A percentile compares a stretch with the other conserved stretches of the same genome.
phyloP scores from a whole-genome alignment of 129 eudicot genomes.

The Daucus carota region DNA sequence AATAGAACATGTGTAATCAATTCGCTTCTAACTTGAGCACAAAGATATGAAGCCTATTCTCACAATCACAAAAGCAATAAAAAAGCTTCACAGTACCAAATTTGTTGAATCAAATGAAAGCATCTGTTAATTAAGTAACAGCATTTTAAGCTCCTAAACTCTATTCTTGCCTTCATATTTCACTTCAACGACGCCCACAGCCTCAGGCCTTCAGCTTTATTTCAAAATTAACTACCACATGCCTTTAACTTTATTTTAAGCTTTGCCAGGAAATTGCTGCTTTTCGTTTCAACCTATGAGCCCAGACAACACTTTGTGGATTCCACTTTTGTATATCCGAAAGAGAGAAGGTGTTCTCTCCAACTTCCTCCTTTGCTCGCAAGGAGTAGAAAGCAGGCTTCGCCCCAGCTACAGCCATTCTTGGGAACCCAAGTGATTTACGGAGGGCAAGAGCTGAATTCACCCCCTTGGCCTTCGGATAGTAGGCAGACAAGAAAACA shows the following conservation, averaged over 20 bases:
- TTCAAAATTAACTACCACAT: background rate
- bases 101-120: background rate
- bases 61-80: background rate
- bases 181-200: background rate
- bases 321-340: constrained; percentile 37
- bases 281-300: constrained; percentile 43
- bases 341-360: constrained; percentile 19
- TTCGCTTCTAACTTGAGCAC: background rate
- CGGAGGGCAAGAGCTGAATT: constrained; percentile 16
- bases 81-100: background rate
- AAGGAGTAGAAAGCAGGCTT: constrained; percentile 43
- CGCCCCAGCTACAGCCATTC: constrained; percentile 55
- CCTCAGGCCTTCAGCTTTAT: background rate
- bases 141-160: background rate
- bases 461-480: constrained; percentile 21
- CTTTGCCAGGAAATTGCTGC: constrained; percentile 25
- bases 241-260: background rate
- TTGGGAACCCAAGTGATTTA: constrained; percentile 34
- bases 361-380: constrained; percentile 20
- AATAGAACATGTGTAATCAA: background rate
- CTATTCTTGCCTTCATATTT: background rate
- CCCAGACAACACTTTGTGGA: constrained; percentile 35
- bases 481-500: constrained; percentile 32
- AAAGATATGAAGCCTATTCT: background rate
- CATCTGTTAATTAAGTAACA: background rate